These are phyloP conservation scores for Ustilago loliicola DNA, from an alignment of 1,284 basidiomycete species.

Conservation along the genomic window DNA sequence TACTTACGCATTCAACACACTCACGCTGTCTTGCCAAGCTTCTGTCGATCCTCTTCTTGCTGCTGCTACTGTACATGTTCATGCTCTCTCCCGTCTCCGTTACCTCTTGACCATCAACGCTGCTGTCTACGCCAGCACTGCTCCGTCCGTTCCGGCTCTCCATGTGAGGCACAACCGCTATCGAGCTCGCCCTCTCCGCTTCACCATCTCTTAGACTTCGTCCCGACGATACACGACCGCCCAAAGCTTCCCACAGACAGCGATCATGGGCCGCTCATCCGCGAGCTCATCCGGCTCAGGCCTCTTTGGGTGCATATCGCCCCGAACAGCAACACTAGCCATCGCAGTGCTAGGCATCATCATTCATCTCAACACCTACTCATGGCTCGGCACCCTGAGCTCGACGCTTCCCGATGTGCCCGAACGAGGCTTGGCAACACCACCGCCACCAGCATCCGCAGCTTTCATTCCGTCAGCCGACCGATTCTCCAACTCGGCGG, in stretches of 20 bases:
- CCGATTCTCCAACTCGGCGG: constrained; percentile 31
- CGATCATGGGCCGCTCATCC: constrained; percentile 20
- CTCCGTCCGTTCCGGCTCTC: background rate
- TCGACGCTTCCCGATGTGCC: constrained; percentile 53
- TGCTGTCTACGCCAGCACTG: background rate
- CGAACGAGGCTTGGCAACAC: constrained; percentile 11
- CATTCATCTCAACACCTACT: constrained; percentile 52
- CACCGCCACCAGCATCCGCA: constrained; percentile 15
- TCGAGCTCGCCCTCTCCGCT: background rate
- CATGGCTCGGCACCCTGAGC: constrained; percentile 44
- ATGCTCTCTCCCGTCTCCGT: background rate
- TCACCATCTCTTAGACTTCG: background rate
- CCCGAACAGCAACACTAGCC: constrained; percentile 50
- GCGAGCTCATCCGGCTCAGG: constrained; percentile 23
- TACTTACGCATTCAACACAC: background rate
- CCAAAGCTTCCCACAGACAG: background rate
- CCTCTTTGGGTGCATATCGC: constrained; percentile 40
- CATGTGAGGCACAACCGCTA: background rate
- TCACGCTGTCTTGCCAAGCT: constrained; percentile 9
- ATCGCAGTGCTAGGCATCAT: constrained; percentile 58
- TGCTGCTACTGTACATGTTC: background rate
- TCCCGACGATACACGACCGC: background rate
- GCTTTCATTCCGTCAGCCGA: constrained; percentile 16
- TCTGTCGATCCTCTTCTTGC: constrained; percentile 11
- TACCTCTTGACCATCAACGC: background rate